These are phyloP conservation scores for Pseudocercospora vitis DNA, from an alignment of 2,329 filamentous ascomycete species.

Conservation along the genomic window DNA sequence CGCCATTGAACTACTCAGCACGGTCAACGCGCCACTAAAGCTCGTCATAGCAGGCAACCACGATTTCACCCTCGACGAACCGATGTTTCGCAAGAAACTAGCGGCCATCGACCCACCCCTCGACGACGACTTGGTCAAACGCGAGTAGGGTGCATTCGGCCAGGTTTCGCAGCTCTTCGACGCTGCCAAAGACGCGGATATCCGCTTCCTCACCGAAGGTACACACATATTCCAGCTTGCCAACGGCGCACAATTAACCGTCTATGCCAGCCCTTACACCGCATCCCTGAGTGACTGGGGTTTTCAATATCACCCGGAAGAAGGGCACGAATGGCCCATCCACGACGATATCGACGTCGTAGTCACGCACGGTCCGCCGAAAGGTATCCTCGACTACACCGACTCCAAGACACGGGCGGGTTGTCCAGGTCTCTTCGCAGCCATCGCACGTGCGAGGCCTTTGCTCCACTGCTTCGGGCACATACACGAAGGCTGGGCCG, in stretches of 20 bases:
- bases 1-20: conserved; percentile 49
- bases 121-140: conserved; percentile 8
- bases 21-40: conserved; percentile 56
- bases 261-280: conserved; percentile 57
- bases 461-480: conserved; percentile 63
- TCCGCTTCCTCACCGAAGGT: conserved; percentile 59
- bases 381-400: conserved; percentile 51
- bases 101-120: not conserved
- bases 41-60: conserved; percentile 65
- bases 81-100: conserved; percentile 21
- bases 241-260: conserved; percentile 51
- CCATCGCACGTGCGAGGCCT: conserved; percentile 53
- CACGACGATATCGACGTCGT: conserved; percentile 55
- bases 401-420: conserved; percentile 46
- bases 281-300: conserved; percentile 54
- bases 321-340: conserved; percentile 45
- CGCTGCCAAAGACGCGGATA: conserved; percentile 46
- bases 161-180: conserved; percentile 27
- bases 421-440: conserved; percentile 55
- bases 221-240: conserved; percentile 47
- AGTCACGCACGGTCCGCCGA: conserved; percentile 62
- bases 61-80: conserved; percentile 56
- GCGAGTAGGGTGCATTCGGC: conserved; percentile 15
- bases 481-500: conserved; percentile 59
- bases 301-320: conserved; percentile 53